Base-by-base conservation (phyloP, 78 protist genomes). In the Dictyostelium citrinum region DNA sequence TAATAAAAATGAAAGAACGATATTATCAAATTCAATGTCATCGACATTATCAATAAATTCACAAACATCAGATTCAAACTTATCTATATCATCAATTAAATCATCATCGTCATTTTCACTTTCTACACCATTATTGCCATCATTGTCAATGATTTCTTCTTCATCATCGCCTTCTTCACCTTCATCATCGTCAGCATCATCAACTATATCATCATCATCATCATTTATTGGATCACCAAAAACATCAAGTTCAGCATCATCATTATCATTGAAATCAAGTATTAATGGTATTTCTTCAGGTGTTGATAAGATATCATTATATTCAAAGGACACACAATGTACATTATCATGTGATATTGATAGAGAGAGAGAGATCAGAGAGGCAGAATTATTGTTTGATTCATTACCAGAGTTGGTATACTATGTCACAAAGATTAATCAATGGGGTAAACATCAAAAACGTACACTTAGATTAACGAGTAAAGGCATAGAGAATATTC, bases 371-470 rank as follows among this genome's bases (percentile, higher is more conserved):
- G 93, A 88, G 81, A 88, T 88, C 45, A 88, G 24, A n/a, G 93
- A 88, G 55, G 93, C 93, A 24, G 93, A 88, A 10, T 45, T 46
- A 27, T 76, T 88, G 11, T 88, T 88, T 78, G 43, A 61, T 7
- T 43, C 70, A 11, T 31, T 88, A 33, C 93, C 93, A 17, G 93
- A 88, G 24, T 83, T 78, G 5, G 29, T 20, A 17, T 88, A 88
- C 46, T 45, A 49, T 39, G 93, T 88, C 4, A 88, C 93, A 9
- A 88, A 88, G 31, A 88, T 88, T 80, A 88, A 88, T 78, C 93
- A 88, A 49, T 88, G 93, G 93, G 85, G 85, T 11, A 88, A 88
- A 74, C 93, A 78, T 35, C 93, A 88, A 39, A 76, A 78, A 33
- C 93, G 93, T 78, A 39, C 46, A 3, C 49, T 88, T 16, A 22